phyloP scores from a whole-genome alignment of 2,329 filamentous ascomycete genomes.

The Aquanectria penicillioides region DNA sequence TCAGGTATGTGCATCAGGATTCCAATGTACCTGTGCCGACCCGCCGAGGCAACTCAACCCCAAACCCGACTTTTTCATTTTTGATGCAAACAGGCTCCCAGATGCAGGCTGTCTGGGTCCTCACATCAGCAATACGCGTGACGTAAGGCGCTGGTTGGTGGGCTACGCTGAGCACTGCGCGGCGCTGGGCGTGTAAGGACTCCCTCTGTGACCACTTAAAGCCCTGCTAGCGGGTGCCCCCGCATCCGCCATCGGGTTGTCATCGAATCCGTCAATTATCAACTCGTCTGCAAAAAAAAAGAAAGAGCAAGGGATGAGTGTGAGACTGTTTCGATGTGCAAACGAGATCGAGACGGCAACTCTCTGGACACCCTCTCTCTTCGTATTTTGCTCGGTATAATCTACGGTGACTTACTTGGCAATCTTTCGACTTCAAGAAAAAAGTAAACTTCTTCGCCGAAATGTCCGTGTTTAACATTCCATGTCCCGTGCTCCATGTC shows the following conservation, averaged over 20 bases:
- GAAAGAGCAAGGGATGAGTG: neutral
- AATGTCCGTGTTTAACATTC: neutral
- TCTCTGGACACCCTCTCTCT: no score
- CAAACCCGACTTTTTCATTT: constrained; percentile 1
- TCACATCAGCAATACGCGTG: constrained; percentile 18
- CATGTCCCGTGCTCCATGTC: constrained; percentile 5
- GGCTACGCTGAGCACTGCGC: neutral
- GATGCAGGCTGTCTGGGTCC: neutral
- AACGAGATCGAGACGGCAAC: no score
- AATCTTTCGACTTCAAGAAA: no score
- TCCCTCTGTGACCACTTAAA: constrained; percentile 22
- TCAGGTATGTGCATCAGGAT: neutral
- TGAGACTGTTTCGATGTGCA: no score
- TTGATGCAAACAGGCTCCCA: constrained; percentile 6
- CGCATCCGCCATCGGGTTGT: constrained; percentile 16
- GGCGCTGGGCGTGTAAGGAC: neutral
- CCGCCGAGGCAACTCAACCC: constrained; percentile 9
- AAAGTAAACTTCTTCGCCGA: constrained; percentile 7
- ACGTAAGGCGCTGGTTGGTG: constrained; percentile 14
- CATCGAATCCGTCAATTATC: constrained; percentile 4
- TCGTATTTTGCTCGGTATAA: no score
- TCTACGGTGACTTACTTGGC: no score
- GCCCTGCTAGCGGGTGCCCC: constrained; percentile 22
- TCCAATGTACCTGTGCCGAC: neutral
- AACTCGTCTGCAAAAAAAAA: neutral